Percentiles rank a stretch among this genome's conserved stretches.
Conservation (phyloP, 2,329 filamentous ascomycete genomes). For the Canariomyces notabilis region DNA sequence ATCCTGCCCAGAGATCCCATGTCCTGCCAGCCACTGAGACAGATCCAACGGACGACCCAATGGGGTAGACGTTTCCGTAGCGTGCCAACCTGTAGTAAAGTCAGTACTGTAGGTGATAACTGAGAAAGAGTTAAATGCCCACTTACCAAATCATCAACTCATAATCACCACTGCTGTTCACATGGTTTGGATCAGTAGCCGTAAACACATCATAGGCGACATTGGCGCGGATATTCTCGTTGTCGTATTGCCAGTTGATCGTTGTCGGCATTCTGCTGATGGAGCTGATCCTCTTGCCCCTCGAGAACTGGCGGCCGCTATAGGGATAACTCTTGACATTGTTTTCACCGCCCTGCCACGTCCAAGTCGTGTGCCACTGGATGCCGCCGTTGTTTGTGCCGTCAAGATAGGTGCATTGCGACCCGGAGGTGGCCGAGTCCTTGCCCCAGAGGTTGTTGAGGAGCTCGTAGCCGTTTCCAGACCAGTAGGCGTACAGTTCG, state of each 20-base stretch:
- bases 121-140: not conserved
- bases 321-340: slow-evolving; percentile 44
- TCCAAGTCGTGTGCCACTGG: slow-evolving; percentile 38
- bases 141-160: slow-evolving; percentile 61
- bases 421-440: slow-evolving; percentile 31
- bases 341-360: slow-evolving; percentile 35
- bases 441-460: slow-evolving; percentile 44
- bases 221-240: slow-evolving; percentile 47
- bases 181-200: slow-evolving; percentile 32
- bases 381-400: slow-evolving; percentile 30
- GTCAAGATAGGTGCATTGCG: slow-evolving; percentile 40
- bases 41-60: slow-evolving; percentile 46
- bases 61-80: slow-evolving; percentile 51
- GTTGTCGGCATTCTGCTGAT: slow-evolving; percentile 33
- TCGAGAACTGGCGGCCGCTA: slow-evolving; percentile 32
- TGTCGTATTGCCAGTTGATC: slow-evolving; percentile 42
- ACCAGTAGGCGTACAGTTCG: slow-evolving; percentile 29
- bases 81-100: slow-evolving; percentile 41
- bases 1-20: slow-evolving; percentile 51
- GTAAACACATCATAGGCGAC: slow-evolving; percentile 62
- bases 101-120: not conserved
- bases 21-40: slow-evolving; percentile 44
- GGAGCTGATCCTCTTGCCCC: slow-evolving; percentile 28
- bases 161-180: slow-evolving; percentile 40
- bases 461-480: slow-evolving; percentile 29